Base-by-base conservation (phyloP, 2,329 filamentous ascomycete genomes). In the Pseudopyrenochaeta lycopersici region DNA sequence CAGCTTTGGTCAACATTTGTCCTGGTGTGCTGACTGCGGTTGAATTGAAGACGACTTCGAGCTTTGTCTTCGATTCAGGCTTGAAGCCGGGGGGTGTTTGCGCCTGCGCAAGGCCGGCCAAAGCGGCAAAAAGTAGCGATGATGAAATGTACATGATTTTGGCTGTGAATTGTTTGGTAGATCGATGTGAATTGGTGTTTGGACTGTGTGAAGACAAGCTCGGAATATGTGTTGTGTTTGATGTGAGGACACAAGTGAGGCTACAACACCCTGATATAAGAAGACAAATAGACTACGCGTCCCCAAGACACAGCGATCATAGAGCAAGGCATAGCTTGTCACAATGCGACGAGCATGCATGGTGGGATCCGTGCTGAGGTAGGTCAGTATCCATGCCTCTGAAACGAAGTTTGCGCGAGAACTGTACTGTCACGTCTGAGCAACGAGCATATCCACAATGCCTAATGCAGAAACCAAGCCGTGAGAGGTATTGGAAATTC, bases 31-130 rank as follows among this genome's bases (percentile, higher is more conserved):
- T 62, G 31, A 75, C 67, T n/a, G 55, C 52, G 0, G 71, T 70
- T 0, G 67, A 49, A 36, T 74, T 74, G 60, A 70, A 74, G 15
- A 71, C 56, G 11, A 75, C 64, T 43, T 70, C 64, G 10, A 74
- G 54, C 46, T 71, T 69, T 17, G 52, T 68, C 18, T 60, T 61
- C 21, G 63, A 64, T 7, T 61, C 32, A 9, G 72, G 72, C 10
- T 49, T 64, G 41, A 75, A 75, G 31, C 66, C 70, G 42, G 54
- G 15, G 7, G 72, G 72, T 20, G 64, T 69, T 59, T 75, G 72
- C 52, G 71, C 71, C 56, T 64, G 70, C 48, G 63, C 67, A 52
- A 69, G 36, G 46, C 64, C 48, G 10, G 57, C 56, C 44, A 72
- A 41, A 36, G 60, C 62, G 15, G 60, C 67, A 11, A 68, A 30